Evolutionary conservation across 2,329 filamentous ascomycete species (phyloP).

Genomic region (Arthroderma sp.): DNA sequence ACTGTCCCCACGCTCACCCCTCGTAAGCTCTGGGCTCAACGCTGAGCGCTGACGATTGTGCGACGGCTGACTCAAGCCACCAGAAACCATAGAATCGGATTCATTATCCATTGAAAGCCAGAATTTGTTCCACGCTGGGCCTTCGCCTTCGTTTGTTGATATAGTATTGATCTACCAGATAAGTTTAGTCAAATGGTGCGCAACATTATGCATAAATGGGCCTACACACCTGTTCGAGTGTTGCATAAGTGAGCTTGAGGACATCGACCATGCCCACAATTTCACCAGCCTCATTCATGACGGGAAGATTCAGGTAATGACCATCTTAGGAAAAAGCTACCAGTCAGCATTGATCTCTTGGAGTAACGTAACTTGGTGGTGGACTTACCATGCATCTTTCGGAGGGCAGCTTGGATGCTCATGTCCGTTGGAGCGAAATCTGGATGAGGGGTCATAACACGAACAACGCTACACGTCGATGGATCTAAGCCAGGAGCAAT

Average conservation of each 20-base stretch:
- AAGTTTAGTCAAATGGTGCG: neutral
- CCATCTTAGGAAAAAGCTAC: slow-evolving; percentile 49
- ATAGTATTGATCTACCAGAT: slow-evolving; percentile 65
- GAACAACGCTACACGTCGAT: slow-evolving; percentile 87
- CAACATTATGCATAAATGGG: neutral
- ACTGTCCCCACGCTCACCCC: slow-evolving; percentile 57
- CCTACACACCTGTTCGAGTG: slow-evolving; percentile 68
- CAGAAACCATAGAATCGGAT: slow-evolving; percentile 91
- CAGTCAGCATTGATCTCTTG: no score
- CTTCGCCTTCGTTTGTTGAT: slow-evolving; percentile 74
- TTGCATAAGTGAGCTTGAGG: slow-evolving; percentile 94
- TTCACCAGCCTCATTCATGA: slow-evolving; percentile 94
- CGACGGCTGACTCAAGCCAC: slow-evolving; percentile 58
- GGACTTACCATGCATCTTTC: slow-evolving; percentile 91
- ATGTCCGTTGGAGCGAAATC: slow-evolving; percentile 98
- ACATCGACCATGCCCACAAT: slow-evolving; percentile 99
- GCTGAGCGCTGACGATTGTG: slow-evolving; percentile 58
- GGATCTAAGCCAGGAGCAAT: slow-evolving; percentile 95
- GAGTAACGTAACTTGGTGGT: neutral
- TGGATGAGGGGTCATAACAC: slow-evolving; percentile 97
- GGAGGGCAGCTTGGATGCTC: slow-evolving; percentile 93
- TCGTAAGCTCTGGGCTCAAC: slow-evolving; percentile 64
- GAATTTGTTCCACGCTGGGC: slow-evolving; percentile 98
- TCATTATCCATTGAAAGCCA: slow-evolving; percentile 94
- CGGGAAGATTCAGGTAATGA: slow-evolving; percentile 92